Evolutionary conservation across 345 rosid species (phyloP), one percentile per base, ranked within the genome.

Genomic region (Syzygium grande): DNA sequence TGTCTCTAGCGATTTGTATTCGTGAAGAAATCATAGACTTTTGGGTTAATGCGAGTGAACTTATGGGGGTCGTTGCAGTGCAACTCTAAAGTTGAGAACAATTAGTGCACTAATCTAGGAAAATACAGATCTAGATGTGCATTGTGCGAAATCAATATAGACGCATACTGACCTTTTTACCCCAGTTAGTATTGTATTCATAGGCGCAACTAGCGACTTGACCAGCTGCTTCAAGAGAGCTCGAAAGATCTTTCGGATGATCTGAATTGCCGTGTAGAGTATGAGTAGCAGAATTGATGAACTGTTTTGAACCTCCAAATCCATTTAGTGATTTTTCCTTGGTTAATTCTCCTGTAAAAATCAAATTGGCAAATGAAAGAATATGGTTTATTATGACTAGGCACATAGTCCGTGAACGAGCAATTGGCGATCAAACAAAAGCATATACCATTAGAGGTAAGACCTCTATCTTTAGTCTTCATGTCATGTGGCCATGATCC

Each of bases 151-250:
- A 73, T 73, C 7, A 25, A 3, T 1, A 11, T 84, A 16, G 22
- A 23, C 7, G 4, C 3, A 51, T 43, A 84, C 85, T 90, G 52
- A 95, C 97, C 86, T 92, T 89, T 85, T 88, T 87, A 41, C 98
- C 98, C 98, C 94, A 97, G 52, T 87, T 22, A 1, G 94, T 93
- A 52, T 90, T 90, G 86, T 85, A 15, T 54, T 95, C 99, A 4
- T 94, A 95, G 17, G 59, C 49, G 85, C 92, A 93, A 23, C 87
- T 34, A 4, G 94, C 94, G 11, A 97, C 94, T 58, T 91, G 84
- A 41, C 25, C 51, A 9, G 96, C 94, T 29, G 89, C 92, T 85
- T 95, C 92, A 0, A 91, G 54, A 14, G 84, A 88, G 54, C 73
- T 61, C 1, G 86, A 61, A 78, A 92, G 86, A 29, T 52, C 85